A percentile compares a stretch with the other conserved stretches of the same genome.
phyloP scores from a whole-genome alignment of 164 flowering plant genomes.

The Sextonia rubra region DNA sequence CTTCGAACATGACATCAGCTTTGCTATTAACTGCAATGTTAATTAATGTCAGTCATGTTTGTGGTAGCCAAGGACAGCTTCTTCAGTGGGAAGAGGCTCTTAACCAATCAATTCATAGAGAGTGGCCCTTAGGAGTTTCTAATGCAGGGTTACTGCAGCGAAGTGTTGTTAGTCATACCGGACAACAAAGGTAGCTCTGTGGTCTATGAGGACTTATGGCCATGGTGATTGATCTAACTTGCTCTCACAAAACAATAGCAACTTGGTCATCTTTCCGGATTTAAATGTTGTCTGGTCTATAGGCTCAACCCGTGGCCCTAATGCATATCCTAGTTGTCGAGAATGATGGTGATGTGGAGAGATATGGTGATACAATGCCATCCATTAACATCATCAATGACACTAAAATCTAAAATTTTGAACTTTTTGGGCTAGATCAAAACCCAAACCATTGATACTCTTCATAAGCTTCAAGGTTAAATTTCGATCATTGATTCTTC shows the following conservation, averaged over 20 bases:
- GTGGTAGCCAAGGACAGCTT: conserved; percentile 14
- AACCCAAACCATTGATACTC: no score
- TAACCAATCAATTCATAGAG: conserved; percentile 20
- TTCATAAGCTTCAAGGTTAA: no score
- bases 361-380: conserved; percentile 13
- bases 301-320: conserved; percentile 13
- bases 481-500: no score
- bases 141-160: conserved; percentile 26
- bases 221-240: conserved; percentile 8
- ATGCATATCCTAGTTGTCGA: conserved; percentile 18
- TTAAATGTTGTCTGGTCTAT: conserved; percentile 22
- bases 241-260: conserved; percentile 23
- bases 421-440: no score
- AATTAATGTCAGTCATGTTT: not conserved
- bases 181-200: conserved; percentile 8
- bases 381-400: no score
- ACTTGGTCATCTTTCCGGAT: conserved; percentile 23
- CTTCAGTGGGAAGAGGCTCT: conserved; percentile 16
- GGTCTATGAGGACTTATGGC: conserved; percentile 7
- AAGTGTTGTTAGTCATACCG: conserved; percentile 13
- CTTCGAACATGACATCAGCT: no score
- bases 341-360: conserved; percentile 25
- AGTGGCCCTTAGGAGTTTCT: conserved; percentile 22
- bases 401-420: no score
- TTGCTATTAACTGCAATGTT: no score